Base-by-base conservation (phyloP, 768 basidiomycete genomes). In the Thelephora ganbajun region DNA sequence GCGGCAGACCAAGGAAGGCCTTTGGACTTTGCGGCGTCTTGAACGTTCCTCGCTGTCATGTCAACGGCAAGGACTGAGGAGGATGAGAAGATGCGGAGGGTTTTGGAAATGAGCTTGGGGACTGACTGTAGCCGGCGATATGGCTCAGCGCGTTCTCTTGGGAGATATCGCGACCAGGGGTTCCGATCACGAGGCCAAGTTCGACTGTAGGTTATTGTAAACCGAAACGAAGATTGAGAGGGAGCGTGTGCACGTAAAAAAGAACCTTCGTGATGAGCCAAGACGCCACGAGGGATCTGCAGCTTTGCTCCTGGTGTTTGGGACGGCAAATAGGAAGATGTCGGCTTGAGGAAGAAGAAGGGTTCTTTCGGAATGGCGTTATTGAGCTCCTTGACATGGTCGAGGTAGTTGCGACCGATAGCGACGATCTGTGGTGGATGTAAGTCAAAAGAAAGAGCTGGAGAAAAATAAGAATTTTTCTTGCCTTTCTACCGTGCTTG, bases 301-400 rank as follows among this genome's bases (percentile, higher is more conserved):
- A 98, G 67, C 33, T 74, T 72, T 1, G 87, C 90, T 0, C 86
- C 87, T 16, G 22, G 18, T 30, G 26, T 30, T 30, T 30, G 26
- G 13, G 78, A 77, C 18, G 69, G 57, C 19, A 97, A 58, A 59
- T 93, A 98, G 59, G 84, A 89, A 11, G 83, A 80, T 4, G 96
- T 98, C 6, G 94, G 96, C 65, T 99, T 99, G 22, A 98, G 67
- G 70, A 99, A 99, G 75, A 97, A 93, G 72, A 99, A 97, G 0
- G 96, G 96, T 59, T 97, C 93, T 61, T 80, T 86, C 0, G 94
- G 93, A 5, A 82, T 66, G 5, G 83, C 68, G 61, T 97, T 97
- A 58, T 80, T 83, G 33, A 98, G 74, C 59, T 99, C 96, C 64
- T 86, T 90, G 61, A 83, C 81, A 55, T 96, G 93, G 33, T 86